A percentile compares a stretch with the other conserved stretches of the same genome.
Evolutionary conservation across 805 yeast genomes (phyloP).

Genomic region (Metschnikowia peoriensis): DNA sequence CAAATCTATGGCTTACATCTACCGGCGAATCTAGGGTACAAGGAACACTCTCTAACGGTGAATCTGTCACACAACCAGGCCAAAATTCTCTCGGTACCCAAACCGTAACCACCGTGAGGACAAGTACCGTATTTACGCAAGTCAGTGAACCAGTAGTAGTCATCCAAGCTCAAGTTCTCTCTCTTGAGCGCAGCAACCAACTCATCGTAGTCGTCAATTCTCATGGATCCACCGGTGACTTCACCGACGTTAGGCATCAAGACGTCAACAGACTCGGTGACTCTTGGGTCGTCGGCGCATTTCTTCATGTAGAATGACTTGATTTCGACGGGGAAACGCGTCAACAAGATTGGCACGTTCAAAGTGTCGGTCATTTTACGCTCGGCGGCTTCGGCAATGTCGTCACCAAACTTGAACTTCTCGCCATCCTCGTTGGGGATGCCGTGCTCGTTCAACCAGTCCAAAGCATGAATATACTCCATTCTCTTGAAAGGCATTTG

Average conservation of each 20-base stretch:
- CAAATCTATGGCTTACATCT: conserved; percentile 83
- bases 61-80: conserved; percentile 98
- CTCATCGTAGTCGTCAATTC: conserved; percentile 81
- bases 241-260: conserved; percentile 99
- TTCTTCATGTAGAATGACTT: conserved; percentile 98
- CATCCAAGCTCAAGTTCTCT: conserved; percentile 77
- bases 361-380: conserved; percentile 96
- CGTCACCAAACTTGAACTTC: conserved; percentile 94
- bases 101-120: conserved; percentile 99
- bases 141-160: conserved; percentile 96
- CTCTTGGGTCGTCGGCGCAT: conserved; percentile 85
- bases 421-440: conserved; percentile 94
- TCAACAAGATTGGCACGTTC: conserved; percentile 88
- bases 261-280: conserved; percentile 97
- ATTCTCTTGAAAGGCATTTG: conserved; percentile 84
- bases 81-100: conserved; percentile 95
- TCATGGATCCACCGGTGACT: conserved; percentile 98
- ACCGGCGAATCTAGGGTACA: conserved; percentile 97
- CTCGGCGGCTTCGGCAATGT: conserved; percentile 99
- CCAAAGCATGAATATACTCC: conserved; percentile 86
- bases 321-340: conserved; percentile 93
- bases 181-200: conserved; percentile 87
- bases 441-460: conserved; percentile 95
- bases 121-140: conserved; percentile 95
- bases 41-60: conserved; percentile 97